Evolutionary conservation across 371 early-diverging fungal species (phyloP).

Genomic region (Sporodiniella umbellata): DNA sequence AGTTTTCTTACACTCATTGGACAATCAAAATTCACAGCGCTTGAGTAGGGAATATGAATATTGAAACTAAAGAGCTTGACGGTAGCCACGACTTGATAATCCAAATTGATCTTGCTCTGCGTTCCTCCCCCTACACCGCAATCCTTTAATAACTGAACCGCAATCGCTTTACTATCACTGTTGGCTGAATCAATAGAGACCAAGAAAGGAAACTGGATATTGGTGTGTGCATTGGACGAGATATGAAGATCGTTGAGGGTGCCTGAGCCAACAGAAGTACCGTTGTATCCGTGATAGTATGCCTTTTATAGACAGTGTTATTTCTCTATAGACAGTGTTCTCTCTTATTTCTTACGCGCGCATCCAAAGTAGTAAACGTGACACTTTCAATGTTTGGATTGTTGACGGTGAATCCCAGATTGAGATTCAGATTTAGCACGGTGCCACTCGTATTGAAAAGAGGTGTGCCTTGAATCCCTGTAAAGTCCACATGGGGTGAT

Average conservation of each 20-base stretch:
- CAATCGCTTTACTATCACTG: conserved; percentile 25
- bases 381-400: conserved; percentile 58
- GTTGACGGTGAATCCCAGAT: conserved; percentile 40
- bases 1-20: conserved; percentile 25
- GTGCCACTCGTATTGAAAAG: conserved; percentile 20
- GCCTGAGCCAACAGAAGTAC: conserved; percentile 47
- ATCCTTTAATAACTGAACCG: conserved; percentile 37
- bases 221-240: conserved; percentile 35
- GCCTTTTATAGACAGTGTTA: conserved; percentile 29
- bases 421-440: conserved; percentile 23
- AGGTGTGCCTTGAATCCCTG: conserved; percentile 31
- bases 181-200: conserved; percentile 29
- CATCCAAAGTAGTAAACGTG: conserved; percentile 51
- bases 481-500: conserved; percentile 30
- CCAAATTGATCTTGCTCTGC: conserved; percentile 29
- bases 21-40: conserved; percentile 30
- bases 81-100: conserved; percentile 53
- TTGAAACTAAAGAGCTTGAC: conserved; percentile 43
- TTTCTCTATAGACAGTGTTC: background rate
- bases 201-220: conserved; percentile 46
- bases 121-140: conserved; percentile 41
- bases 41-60: conserved; percentile 45
- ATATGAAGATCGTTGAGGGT: conserved; percentile 43
- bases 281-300: conserved; percentile 42
- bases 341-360: conserved; percentile 35